Conservation (phyloP, 106 monocot species). For the Hemerocallis citrina region DNA sequence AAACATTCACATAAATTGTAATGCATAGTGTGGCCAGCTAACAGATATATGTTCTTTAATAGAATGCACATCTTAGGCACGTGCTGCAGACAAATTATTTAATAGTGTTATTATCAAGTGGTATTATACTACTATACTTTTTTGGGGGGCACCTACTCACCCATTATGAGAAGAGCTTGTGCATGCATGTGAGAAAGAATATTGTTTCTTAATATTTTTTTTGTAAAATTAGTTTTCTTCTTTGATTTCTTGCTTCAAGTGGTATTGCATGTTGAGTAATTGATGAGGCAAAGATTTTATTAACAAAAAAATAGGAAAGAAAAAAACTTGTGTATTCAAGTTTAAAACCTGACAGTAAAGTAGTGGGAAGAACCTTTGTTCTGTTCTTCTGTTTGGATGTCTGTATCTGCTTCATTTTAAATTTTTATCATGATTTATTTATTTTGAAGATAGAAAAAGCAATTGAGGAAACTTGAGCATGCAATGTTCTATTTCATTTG, state of each 20-base stretch:
- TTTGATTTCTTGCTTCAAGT: background rate
- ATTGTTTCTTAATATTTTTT: background rate
- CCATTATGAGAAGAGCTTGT: background rate
- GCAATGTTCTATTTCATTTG: no score
- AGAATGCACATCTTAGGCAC: conserved; percentile 3
- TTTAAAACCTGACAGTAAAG: background rate
- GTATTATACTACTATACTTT: conserved; percentile 4
- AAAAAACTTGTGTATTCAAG: no score
- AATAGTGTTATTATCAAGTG: conserved; percentile 7
- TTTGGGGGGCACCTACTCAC: background rate
- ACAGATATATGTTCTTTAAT: conserved; percentile 5
- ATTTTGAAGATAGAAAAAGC: no score
- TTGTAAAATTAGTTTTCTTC: background rate
- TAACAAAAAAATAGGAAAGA: no score
- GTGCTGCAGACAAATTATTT: conserved; percentile 1
- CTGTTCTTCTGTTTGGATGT: background rate
- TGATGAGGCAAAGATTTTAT: no score
- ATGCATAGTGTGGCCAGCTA: conserved; percentile 9
- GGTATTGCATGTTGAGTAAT: background rate
- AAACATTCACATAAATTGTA: background rate
- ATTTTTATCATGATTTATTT: no score
- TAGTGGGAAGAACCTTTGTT: no score
- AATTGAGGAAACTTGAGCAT: no score
- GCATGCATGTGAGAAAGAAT: conserved; percentile 12
- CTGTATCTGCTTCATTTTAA: background rate